Conservation (phyloP, 176 grass and related monocot genomes). For the Hordeum marinum region DNA sequence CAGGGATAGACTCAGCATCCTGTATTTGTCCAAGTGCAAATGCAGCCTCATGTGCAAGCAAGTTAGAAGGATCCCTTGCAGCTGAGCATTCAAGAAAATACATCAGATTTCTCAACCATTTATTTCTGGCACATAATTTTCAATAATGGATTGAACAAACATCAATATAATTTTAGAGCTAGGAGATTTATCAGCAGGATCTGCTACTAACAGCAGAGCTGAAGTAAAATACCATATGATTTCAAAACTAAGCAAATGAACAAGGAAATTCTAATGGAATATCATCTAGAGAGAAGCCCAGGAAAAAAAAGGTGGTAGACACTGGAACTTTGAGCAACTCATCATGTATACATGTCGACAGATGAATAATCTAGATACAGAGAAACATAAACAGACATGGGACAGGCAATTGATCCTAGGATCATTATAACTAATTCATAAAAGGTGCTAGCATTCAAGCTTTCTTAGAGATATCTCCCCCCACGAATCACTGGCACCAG, state of each 20-base stretch:
- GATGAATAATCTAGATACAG: neutral
- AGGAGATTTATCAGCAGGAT: neutral
- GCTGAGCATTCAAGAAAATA: slow-evolving; percentile 36
- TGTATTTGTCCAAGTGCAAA: slow-evolving; percentile 99
- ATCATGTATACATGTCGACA: neutral
- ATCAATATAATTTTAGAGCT: neutral
- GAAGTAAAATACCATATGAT: neutral
- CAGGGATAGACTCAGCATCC: slow-evolving; percentile 78
- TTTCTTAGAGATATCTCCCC: too few relatives aligned
- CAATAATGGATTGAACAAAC: neutral
- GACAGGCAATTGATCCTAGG: neutral
- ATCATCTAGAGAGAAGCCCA: neutral
- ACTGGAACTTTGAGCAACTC: neutral
- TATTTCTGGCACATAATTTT: neutral
- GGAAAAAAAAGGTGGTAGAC: neutral
- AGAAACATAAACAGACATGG: neutral
- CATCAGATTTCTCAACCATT: neutral
- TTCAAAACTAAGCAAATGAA: neutral
- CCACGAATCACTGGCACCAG: neutral
- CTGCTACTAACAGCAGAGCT: neutral
- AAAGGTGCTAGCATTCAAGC: too few relatives aligned
- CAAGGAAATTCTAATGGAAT: neutral
- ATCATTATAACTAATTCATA: neutral
- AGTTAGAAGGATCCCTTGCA: slow-evolving; percentile 93
- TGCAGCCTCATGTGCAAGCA: slow-evolving; percentile 97